Evolutionary conservation across 306 rosid genomes (phyloP).

Genomic region (Hippophae rhamnoides): DNA sequence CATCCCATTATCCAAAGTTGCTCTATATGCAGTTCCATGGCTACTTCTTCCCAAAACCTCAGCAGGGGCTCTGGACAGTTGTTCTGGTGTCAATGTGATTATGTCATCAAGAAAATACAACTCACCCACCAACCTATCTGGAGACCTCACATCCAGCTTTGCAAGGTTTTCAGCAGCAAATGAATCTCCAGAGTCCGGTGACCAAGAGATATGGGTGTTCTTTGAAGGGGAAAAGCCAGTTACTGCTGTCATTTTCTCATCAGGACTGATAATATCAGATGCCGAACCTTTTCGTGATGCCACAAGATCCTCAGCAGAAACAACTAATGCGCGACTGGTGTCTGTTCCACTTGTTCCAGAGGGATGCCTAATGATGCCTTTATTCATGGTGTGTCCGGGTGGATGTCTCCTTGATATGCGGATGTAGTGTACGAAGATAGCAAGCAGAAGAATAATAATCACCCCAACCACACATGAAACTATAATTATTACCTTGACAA

Average conservation of each 20-base stretch:
- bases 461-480: constrained; percentile 76
- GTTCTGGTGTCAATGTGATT: constrained; percentile 72
- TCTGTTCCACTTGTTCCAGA: constrained; percentile 41
- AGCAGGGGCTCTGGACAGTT: constrained; percentile 91
- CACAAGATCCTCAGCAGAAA: constrained; percentile 78
- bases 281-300: constrained; percentile 66
- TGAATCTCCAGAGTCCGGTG: constrained; percentile 86
- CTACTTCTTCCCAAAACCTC: constrained; percentile 96
- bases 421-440: constrained; percentile 69
- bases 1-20: constrained; percentile 73
- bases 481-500: constrained; percentile 69
- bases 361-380: constrained; percentile 36
- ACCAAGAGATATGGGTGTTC: constrained; percentile 76
- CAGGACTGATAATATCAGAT: constrained; percentile 54
- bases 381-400: constrained; percentile 34
- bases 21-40: constrained; percentile 95
- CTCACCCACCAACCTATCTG: constrained; percentile 84
- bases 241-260: constrained; percentile 52
- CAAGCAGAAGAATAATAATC: constrained; percentile 66
- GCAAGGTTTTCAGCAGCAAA: constrained; percentile 56
- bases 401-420: constrained; percentile 53
- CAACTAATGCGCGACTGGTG: constrained; percentile 54
- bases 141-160: constrained; percentile 75
- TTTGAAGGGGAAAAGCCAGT: constrained; percentile 83
- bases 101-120: constrained; percentile 87